These are phyloP conservation scores for Diaporthe sp. DNA, from an alignment of 2,329 filamentous ascomycete genomes.

Conservation along the genomic window DNA sequence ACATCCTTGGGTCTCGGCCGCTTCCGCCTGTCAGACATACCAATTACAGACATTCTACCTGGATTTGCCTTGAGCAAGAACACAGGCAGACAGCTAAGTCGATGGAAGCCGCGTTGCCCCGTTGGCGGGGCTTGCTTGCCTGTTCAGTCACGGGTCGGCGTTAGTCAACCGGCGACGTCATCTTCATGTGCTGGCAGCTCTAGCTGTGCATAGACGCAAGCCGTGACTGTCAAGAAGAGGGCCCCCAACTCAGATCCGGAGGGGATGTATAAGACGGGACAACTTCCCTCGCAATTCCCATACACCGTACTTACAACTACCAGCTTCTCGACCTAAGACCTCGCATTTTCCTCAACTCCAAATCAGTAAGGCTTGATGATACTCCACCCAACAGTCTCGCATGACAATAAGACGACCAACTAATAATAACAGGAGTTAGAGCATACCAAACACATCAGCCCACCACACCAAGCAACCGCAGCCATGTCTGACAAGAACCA, in stretches of 20 bases:
- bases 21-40: slow-evolving; percentile 19
- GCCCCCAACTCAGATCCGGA: slow-evolving; percentile 1
- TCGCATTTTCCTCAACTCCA: neutral
- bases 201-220: slow-evolving; percentile 1
- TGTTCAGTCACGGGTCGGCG: slow-evolving; percentile 27
- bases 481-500: slow-evolving; percentile 39
- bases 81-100: slow-evolving; percentile 7
- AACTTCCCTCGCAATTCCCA: slow-evolving; percentile 11
- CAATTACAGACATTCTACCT: slow-evolving; percentile 19
- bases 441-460: neutral
- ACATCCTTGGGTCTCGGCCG: slow-evolving; percentile 25
- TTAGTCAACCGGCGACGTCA: slow-evolving; percentile 39
- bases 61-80: neutral
- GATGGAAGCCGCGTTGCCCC: slow-evolving; percentile 20
- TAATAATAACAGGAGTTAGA: neutral
- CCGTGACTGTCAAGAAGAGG: slow-evolving; percentile 2
- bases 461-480: slow-evolving; percentile 12
- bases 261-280: slow-evolving; percentile 38
- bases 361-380: slow-evolving; percentile 7
- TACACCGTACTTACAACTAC: neutral
- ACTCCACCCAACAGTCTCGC: neutral
- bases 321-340: neutral
- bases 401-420: neutral
- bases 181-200: slow-evolving; percentile 36
- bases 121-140: slow-evolving; percentile 17